phyloP scores from a whole-genome alignment of 225 moss, liverwort and hornwort species.

The Polytrichum commune region DNA sequence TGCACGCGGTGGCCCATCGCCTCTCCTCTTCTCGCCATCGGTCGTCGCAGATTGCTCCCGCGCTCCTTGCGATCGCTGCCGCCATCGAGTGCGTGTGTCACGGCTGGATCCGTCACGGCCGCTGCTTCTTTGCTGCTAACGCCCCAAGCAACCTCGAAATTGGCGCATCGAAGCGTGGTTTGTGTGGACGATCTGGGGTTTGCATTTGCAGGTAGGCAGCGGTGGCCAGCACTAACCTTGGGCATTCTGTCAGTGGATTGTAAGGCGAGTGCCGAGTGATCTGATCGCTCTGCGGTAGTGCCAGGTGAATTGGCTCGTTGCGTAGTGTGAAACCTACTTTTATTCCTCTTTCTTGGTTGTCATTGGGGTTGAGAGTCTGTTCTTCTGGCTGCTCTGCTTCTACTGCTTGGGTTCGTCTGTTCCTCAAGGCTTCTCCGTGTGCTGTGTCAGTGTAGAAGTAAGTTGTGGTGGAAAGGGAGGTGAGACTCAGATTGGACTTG shows the following conservation, averaged over 20 bases:
- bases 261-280: slow-evolving; percentile 8
- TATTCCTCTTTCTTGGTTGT: slow-evolving; percentile 3
- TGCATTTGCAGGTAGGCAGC: background rate
- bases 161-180: background rate
- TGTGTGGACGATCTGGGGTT: background rate
- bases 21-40: too few species aligned
- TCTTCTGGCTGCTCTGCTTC: background rate
- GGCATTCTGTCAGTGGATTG: too few species aligned
- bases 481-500: slow-evolving; percentile 23
- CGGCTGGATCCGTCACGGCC: too few species aligned
- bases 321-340: slow-evolving; percentile 15
- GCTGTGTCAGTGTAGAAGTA: slow-evolving; percentile 8
- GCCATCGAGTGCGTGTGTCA: too few species aligned
- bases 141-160: background rate
- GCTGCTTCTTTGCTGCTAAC: too few species aligned
- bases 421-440: slow-evolving; percentile 2
- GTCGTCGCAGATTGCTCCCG: background rate
- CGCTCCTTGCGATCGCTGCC: slow-evolving; percentile 11
- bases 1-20: background rate
- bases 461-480: slow-evolving; percentile 14
- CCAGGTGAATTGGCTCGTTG: slow-evolving; percentile 17
- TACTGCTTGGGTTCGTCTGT: background rate
- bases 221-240: too few species aligned
- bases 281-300: slow-evolving; percentile 10
- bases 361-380: slow-evolving; percentile 2